These are phyloP conservation scores for Mrakia gelida DNA, from an alignment of 768 basidiomycete species.

Conservation along the genomic window DNA sequence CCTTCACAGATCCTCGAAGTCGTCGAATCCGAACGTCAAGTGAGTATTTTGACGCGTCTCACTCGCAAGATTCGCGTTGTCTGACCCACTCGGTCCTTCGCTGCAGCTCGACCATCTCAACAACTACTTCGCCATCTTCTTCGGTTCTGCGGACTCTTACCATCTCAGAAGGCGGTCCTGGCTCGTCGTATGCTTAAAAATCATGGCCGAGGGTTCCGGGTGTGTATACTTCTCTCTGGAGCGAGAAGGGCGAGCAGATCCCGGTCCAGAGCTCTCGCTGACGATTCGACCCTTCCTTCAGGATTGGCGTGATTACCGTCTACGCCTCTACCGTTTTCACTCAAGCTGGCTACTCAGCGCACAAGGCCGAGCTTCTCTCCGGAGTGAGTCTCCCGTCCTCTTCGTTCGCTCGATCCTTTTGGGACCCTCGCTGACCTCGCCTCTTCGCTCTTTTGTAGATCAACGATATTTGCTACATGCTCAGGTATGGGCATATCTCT, in stretches of 20 bases:
- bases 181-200: constrained; percentile 33
- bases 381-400: constrained; percentile 10
- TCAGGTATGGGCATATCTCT: too few relatives aligned
- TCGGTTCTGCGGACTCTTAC: constrained; percentile 21
- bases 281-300: constrained; percentile 6
- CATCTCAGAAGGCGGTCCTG: constrained; percentile 26
- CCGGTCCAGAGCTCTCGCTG: not conserved
- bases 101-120: not conserved
- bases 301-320: constrained; percentile 31
- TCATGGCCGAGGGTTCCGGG: constrained; percentile 35
- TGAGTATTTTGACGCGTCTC: not conserved
- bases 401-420: too few relatives aligned
- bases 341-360: constrained; percentile 33
- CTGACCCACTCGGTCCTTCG: not conserved
- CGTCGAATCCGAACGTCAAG: constrained; percentile 34
- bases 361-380: constrained; percentile 35
- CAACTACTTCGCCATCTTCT: constrained; percentile 29
- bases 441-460: not conserved
- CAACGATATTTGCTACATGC: constrained; percentile 36
- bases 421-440: too few relatives aligned
- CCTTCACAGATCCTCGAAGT: constrained; percentile 35
- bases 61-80: too few relatives aligned
- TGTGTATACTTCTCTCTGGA: not conserved
- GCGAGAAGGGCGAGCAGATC: too few relatives aligned
- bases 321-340: constrained; percentile 31